Base-by-base conservation (phyloP, 2,329 filamentous ascomycete genomes). In the Pyricularia pennisetigena region DNA sequence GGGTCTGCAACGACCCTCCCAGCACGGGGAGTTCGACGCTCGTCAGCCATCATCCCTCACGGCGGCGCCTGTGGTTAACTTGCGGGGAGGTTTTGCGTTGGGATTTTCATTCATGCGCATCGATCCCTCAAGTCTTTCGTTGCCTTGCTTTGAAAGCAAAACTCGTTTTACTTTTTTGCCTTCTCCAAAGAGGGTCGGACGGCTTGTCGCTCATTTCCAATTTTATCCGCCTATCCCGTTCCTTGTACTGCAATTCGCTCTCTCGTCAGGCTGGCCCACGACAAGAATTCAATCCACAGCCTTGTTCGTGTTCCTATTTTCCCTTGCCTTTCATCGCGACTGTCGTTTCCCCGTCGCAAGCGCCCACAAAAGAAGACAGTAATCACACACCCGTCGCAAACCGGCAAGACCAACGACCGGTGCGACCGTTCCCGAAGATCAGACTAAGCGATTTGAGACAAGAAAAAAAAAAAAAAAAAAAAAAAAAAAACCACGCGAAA, bases 281-380 rank as follows among this genome's bases (percentile, higher is more conserved):
- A 35, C 29, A 64, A 49, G 16, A 49, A 49, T n/a, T 8, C 14
- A 49, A 20, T 49, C 41, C 23, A 20, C 20, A 35, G 28, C 59
- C 35, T 67, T 64, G 66, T 66, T 23, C 16, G 12, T 68, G n/a
- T 62, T 35, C 62, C 54, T 66, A 62, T 61, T 35, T 24, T 28
- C 16, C 41, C 23, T 64, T 30, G n/a, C 35, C 29, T 65, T 4
- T 26, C 3, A 41, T 68, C 29, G 5, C 49, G 41, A 67, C n/a
- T 16, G 54, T 68, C 54, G 32, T 67, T 68, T 59, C 24, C 24
- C 24, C n/a, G 65, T 65, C 63, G 57, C 16, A 29, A 24, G 23
- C 24, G 64, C 32, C 32, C 32, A 35, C 12, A 20, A 16, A 7
- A 26, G 24, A 41, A 29, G 12, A 32, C 7, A 24, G 30, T 14